Evolutionary conservation across 2,329 filamentous ascomycete genomes (phyloP).

Genomic region (Alternaria rosae): DNA sequence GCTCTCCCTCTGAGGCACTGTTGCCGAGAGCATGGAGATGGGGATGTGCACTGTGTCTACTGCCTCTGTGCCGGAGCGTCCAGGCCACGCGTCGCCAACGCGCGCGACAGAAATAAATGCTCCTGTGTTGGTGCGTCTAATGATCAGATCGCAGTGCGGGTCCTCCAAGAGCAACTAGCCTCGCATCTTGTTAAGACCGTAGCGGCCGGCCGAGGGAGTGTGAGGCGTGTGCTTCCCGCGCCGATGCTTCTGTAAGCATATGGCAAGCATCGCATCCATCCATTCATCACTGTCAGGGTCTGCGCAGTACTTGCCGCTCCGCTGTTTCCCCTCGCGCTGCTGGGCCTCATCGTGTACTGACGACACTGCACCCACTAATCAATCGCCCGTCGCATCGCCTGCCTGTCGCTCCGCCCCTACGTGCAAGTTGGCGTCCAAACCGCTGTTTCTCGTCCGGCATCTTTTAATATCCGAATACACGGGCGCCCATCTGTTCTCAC

Average conservation of each 20-base stretch:
- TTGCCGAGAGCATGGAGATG: neutral
- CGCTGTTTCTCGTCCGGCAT: conserved; percentile 18
- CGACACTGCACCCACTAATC: conserved; percentile 17
- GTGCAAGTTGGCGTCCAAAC: conserved; percentile 16
- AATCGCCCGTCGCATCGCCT: conserved; percentile 15
- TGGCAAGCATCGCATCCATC: conserved; percentile 3
- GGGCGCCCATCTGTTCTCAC: conserved; percentile 21
- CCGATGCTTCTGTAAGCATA: conserved; percentile 16
- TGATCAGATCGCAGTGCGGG: conserved; percentile 13
- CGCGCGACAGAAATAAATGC: conserved; percentile 6
- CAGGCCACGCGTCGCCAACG: conserved; percentile 13
- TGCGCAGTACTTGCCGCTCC: conserved; percentile 6
- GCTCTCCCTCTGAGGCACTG: neutral
- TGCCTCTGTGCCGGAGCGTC: neutral
- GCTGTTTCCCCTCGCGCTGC: conserved; percentile 8
- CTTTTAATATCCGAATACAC: conserved; percentile 17
- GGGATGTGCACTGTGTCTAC: neutral
- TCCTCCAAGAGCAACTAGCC: conserved; percentile 2
- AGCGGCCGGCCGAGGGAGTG: conserved; percentile 16
- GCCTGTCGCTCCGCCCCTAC: conserved; percentile 13
- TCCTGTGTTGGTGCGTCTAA: conserved; percentile 1
- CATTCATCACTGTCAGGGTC: conserved; percentile 3
- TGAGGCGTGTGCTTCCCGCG: conserved; percentile 18
- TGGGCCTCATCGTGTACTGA: conserved; percentile 10
- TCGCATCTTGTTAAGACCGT: conserved; percentile 15